Percentiles rank a stretch among this genome's conserved stretches.
Conservation (phyloP, 116 monocot genomes). For the Trichopus zeylanicus region DNA sequence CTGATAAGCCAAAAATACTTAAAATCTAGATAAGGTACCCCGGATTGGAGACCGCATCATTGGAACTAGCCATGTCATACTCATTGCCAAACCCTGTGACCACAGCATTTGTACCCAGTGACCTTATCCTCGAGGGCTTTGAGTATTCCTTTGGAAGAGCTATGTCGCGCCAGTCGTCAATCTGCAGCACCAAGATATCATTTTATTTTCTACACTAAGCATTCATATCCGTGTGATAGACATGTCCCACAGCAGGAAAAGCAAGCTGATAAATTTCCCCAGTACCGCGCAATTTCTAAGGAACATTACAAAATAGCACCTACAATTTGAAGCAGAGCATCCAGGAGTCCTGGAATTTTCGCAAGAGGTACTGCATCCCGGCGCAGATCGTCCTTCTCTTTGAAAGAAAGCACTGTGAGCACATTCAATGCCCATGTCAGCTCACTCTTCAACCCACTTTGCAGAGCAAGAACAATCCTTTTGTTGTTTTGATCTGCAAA, state of each 20-base stretch:
- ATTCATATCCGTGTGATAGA: too few relatives aligned
- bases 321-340: conserved; percentile 98
- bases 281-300: background rate
- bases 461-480: conserved; percentile 92
- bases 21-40: conserved; percentile 37
- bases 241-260: background rate
- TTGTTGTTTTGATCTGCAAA: conserved; percentile 88
- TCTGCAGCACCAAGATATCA: conserved; percentile 19
- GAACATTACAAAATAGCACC: conserved; percentile 20
- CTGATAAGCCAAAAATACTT: background rate
- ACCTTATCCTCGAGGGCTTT: conserved; percentile 56
- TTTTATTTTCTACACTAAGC: background rate
- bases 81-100: conserved; percentile 87
- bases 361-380: conserved; percentile 88
- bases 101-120: conserved; percentile 38
- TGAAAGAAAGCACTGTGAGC: conserved; percentile 82
- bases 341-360: conserved; percentile 82
- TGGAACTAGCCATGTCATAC: conserved; percentile 14
- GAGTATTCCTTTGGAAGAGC: conserved; percentile 61
- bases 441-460: conserved; percentile 97
- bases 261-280: background rate
- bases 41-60: conserved; percentile 20
- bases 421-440: conserved; percentile 88
- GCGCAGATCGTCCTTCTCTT: conserved; percentile 91
- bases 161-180: conserved; percentile 97